These are phyloP conservation scores for Aegilops speltoides DNA, from an alignment of 176 grass and related monocot species.

Conservation along the genomic window DNA sequence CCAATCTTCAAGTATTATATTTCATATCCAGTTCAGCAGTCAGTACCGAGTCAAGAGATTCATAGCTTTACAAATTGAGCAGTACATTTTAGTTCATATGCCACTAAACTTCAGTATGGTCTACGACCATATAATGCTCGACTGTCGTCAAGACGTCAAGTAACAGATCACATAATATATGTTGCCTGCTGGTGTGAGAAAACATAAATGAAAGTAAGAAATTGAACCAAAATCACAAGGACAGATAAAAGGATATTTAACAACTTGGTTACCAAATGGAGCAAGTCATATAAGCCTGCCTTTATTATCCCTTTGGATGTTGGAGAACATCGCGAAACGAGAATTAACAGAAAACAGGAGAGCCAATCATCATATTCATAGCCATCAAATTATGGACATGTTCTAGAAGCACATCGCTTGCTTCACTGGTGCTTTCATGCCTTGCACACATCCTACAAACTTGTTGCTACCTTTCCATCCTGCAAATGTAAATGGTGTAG, in stretches of 20 bases:
- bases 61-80: too few relatives aligned
- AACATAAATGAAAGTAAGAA: background rate
- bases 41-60: too few relatives aligned
- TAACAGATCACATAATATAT: background rate
- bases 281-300: background rate
- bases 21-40: background rate
- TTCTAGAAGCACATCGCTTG: conserved; percentile 50
- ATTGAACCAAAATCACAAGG: background rate
- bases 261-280: background rate
- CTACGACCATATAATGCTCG: background rate
- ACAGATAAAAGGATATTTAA: background rate
- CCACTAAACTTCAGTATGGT: background rate
- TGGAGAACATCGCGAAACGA: background rate
- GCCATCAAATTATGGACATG: background rate
- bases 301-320: conserved; percentile 1
- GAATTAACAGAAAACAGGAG: background rate
- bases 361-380: too few relatives aligned
- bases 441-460: conserved; percentile 35
- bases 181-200: background rate
- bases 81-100: too few relatives aligned
- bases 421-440: conserved; percentile 43
- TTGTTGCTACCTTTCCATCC: conserved; percentile 61
- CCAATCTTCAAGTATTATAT: background rate
- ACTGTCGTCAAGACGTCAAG: background rate
- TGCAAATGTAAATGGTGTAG: conserved; percentile 7